phyloP scores from a whole-genome alignment of 2,329 filamentous ascomycete species.

The Trichocomaceae sp. region DNA sequence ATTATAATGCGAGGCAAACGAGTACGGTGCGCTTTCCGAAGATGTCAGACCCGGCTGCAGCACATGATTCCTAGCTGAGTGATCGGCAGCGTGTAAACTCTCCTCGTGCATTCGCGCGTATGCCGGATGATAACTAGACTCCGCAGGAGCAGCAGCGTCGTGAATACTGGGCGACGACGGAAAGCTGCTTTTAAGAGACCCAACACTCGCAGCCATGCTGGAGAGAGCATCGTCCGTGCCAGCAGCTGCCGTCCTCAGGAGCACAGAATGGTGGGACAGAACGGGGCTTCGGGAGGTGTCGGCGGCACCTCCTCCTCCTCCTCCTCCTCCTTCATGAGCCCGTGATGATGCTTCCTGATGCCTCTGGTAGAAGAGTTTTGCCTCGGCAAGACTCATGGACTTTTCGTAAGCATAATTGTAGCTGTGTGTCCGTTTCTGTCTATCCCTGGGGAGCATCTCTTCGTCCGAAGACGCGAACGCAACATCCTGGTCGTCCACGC shows the following conservation, averaged over 20 bases:
- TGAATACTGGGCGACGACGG: slow-evolving; percentile 8
- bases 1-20: background rate
- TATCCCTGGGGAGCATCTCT: slow-evolving; percentile 34
- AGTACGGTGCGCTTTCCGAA: background rate
- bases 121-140: background rate
- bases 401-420: slow-evolving; percentile 93
- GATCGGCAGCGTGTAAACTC: slow-evolving; percentile 9
- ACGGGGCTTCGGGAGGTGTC: slow-evolving; percentile 30
- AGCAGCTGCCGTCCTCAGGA: background rate
- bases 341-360: slow-evolving; percentile 63
- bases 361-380: slow-evolving; percentile 91
- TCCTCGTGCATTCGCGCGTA: slow-evolving; percentile 6
- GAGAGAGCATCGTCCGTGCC: slow-evolving; percentile 1
- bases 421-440: slow-evolving; percentile 67
- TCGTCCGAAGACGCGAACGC: slow-evolving; percentile 3
- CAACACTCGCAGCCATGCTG: slow-evolving; percentile 9
- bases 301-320: slow-evolving; percentile 17
- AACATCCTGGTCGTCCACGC: background rate
- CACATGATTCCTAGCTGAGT: slow-evolving; percentile 37
- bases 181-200: slow-evolving; percentile 7
- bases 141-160: slow-evolving; percentile 6
- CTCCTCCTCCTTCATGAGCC: slow-evolving; percentile 18
- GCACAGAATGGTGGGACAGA: slow-evolving; percentile 12
- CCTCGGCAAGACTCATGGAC: slow-evolving; percentile 87
- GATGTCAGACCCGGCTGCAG: slow-evolving; percentile 37